Percentiles rank a stretch among this genome's conserved stretches.
Evolutionary conservation across 2,329 filamentous ascomycete species (phyloP).

Genomic region (Lasiodiplodia sp.): DNA sequence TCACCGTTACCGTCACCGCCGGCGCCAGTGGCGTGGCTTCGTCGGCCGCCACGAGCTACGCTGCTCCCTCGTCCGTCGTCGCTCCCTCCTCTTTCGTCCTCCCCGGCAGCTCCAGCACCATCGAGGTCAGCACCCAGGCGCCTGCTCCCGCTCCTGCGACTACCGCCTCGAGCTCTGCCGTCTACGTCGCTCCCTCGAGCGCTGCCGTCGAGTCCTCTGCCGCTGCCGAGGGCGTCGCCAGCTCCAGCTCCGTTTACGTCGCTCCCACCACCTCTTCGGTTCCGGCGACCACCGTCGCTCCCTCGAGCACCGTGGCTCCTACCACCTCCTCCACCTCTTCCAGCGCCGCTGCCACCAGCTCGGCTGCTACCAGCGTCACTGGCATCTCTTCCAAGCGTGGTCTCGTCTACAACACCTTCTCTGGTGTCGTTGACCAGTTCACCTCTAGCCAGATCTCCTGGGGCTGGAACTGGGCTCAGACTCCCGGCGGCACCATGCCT

Average conservation of each 20-base stretch:
- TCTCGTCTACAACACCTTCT: constrained; percentile 66
- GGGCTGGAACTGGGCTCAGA: constrained; percentile 70
- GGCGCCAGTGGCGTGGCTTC: constrained; percentile 21
- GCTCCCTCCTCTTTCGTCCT: constrained; percentile 29
- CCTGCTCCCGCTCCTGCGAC: constrained; percentile 3
- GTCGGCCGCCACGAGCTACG: constrained; percentile 24
- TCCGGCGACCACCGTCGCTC: constrained; percentile 14
- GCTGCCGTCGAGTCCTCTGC: constrained; percentile 3
- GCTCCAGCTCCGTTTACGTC: constrained; percentile 4
- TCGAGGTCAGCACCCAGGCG: constrained; percentile 29
- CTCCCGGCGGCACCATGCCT: constrained; percentile 48
- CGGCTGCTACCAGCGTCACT: constrained; percentile 32
- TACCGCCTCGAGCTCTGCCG: constrained; percentile 34
- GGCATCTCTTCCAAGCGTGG: constrained; percentile 61
- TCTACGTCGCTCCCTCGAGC: constrained; percentile 27
- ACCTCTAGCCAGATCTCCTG: constrained; percentile 56
- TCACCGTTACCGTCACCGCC: constrained; percentile 47
- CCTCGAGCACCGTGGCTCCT: constrained; percentile 29
- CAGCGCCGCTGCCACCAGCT: constrained; percentile 32
- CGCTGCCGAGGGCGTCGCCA: background rate
- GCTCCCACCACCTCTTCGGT: constrained; percentile 3
- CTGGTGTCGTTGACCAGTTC: constrained; percentile 58
- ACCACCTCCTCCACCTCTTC: constrained; percentile 35
- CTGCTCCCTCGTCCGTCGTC: constrained; percentile 33
- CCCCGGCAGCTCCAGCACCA: constrained; percentile 29